These are phyloP conservation scores for Dactylellina sp. DNA, from an alignment of 2,329 filamentous ascomycete species.

Conservation along the genomic window DNA sequence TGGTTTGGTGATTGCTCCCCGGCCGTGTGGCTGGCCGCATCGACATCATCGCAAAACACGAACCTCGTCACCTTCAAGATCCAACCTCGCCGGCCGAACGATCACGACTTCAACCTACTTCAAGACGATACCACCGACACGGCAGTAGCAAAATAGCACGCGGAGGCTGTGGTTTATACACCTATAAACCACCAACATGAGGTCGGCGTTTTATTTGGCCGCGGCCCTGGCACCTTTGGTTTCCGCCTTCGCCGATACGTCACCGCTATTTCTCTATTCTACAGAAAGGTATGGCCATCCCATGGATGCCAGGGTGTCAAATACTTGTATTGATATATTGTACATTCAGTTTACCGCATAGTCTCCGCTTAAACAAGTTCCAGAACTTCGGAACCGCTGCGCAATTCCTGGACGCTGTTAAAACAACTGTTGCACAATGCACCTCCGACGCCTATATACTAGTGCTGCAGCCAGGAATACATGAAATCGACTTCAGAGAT, in stretches of 20 bases:
- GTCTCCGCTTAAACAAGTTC: slow-evolving; percentile 49
- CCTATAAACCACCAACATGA: slow-evolving; percentile 31
- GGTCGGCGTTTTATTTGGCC: slow-evolving; percentile 43
- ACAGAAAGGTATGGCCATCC: slow-evolving; percentile 75
- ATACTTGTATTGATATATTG: slow-evolving; percentile 10
- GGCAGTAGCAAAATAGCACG: neutral
- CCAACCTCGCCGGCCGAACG: slow-evolving; percentile 6
- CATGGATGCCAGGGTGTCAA: neutral
- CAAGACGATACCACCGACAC: neutral
- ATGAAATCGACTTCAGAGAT: slow-evolving; percentile 59
- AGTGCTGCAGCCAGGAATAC: slow-evolving; percentile 59
- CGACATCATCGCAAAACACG: slow-evolving; percentile 56
- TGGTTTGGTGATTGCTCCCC: slow-evolving; percentile 12
- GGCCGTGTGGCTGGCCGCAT: slow-evolving; percentile 53
- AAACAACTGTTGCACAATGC: slow-evolving; percentile 57
- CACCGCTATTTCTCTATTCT: slow-evolving; percentile 89
- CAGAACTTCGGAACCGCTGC: slow-evolving; percentile 55
- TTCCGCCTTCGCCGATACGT: slow-evolving; percentile 82
- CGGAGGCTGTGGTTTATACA: no score
- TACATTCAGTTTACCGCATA: slow-evolving; percentile 30
- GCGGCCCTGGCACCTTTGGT: slow-evolving; percentile 55
- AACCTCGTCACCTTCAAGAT: slow-evolving; percentile 16
- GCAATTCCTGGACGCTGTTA: slow-evolving; percentile 52
- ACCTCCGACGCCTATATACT: slow-evolving; percentile 60
- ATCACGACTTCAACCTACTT: slow-evolving; percentile 1